Evolutionary conservation across 2,329 filamentous ascomycete species (phyloP).

Genomic region (Pseudogymnoascus sp.): DNA sequence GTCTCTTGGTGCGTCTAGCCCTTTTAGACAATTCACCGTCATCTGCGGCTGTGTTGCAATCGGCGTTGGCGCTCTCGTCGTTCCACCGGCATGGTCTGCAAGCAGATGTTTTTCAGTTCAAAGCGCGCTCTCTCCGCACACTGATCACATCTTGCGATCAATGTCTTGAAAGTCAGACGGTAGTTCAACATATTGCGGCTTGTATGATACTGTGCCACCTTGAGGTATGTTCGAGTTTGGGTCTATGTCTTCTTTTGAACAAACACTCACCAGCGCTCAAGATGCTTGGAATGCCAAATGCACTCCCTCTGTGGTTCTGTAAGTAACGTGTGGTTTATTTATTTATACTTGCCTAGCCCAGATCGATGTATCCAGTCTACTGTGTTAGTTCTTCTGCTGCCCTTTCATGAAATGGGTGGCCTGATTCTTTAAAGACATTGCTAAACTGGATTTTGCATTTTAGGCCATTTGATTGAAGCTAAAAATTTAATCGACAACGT

Average conservation of each 20-base stretch:
- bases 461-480: constrained; percentile 21
- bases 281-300: constrained; percentile 19
- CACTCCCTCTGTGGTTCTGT: constrained; percentile 18
- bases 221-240: constrained; percentile 18
- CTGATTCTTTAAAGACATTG: constrained; percentile 16
- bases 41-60: constrained; percentile 20
- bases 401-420: constrained; percentile 13
- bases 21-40: constrained; percentile 19
- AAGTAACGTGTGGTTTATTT: constrained; percentile 17
- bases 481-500: constrained; percentile 18
- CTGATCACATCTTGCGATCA: constrained; percentile 17
- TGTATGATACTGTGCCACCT: constrained; percentile 21
- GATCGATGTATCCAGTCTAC: constrained; percentile 13
- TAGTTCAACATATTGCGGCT: constrained; percentile 21
- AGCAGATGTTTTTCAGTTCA: constrained; percentile 18
- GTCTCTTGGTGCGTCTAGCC: constrained; percentile 19
- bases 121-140: constrained; percentile 17
- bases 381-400: constrained; percentile 12
- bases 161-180: constrained; percentile 15
- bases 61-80: constrained; percentile 20
- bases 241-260: constrained; percentile 13
- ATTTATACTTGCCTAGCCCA: constrained; percentile 14
- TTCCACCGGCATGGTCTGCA: constrained; percentile 20
- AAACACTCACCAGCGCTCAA: constrained; percentile 17
- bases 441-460: constrained; percentile 14